phyloP scores from a whole-genome alignment of 257 asterid genomes.

The Primulina eburnea region DNA sequence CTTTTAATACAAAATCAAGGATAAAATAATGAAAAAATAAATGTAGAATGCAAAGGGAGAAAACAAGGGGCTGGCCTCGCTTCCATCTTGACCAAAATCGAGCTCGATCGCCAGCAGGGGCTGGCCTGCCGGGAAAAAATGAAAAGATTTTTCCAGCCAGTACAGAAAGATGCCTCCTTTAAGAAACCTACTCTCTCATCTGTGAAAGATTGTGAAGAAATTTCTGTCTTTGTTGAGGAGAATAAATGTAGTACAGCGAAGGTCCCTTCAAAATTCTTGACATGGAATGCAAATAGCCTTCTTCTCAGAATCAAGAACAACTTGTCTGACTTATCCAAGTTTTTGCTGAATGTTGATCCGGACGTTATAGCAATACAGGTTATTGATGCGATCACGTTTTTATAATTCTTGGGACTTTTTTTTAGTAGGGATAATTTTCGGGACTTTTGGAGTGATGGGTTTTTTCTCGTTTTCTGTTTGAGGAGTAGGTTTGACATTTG shows the following conservation, averaged over 20 bases:
- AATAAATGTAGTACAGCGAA: conserved; percentile 27
- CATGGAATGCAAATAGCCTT: conserved; percentile 94
- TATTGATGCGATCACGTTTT: conserved; percentile 2
- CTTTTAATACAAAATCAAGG: too few relatives aligned
- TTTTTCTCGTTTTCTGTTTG: background rate
- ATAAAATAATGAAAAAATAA: too few relatives aligned
- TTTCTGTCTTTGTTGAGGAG: conserved; percentile 29
- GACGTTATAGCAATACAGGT: conserved; percentile 94
- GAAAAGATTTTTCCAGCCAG: conserved; percentile 90
- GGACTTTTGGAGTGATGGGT: background rate
- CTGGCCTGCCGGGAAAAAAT: background rate
- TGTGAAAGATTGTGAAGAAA: conserved; percentile 27
- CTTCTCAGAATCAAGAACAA: conserved; percentile 73
- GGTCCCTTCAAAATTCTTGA: conserved; percentile 74
- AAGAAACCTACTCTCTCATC: conserved; percentile 58
- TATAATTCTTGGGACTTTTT: too few relatives aligned
- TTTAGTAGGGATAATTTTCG: background rate
- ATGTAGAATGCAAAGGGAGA: too few relatives aligned
- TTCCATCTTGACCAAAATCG: too few relatives aligned
- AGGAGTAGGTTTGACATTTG: background rate
- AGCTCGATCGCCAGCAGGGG: background rate
- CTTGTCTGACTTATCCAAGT: conserved; percentile 69
- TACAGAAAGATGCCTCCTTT: conserved; percentile 65
- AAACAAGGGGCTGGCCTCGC: too few relatives aligned
- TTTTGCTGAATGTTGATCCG: conserved; percentile 67